Conservation (phyloP, 257 asterid species). For the Penstemon newberryi region DNA sequence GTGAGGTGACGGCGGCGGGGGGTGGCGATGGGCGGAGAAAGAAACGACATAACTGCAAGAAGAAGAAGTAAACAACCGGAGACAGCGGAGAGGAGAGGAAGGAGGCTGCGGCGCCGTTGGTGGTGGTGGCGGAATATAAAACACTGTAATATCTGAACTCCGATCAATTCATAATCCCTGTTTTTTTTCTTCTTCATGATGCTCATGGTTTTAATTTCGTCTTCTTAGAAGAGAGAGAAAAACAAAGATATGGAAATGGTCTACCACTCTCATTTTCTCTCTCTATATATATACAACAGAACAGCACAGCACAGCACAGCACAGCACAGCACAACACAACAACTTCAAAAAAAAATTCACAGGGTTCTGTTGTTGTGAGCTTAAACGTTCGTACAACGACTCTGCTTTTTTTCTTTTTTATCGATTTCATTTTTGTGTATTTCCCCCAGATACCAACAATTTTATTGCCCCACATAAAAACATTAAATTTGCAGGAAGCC, state of each 20-base stretch:
- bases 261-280: not conserved
- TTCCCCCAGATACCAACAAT: too few species aligned
- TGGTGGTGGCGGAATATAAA: constrained; percentile 45
- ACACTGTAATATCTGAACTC: constrained; percentile 44
- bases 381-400: too few species aligned
- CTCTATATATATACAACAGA: too few species aligned
- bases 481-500: too few species aligned
- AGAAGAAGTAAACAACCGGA: constrained; percentile 29
- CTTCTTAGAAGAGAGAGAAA: not conserved
- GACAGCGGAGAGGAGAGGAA: constrained; percentile 41
- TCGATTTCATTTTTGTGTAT: too few species aligned
- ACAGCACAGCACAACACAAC: too few species aligned
- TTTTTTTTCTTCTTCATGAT: constrained; percentile 48
- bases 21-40: constrained; percentile 32
- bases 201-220: constrained; percentile 19
- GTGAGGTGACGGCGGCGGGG: constrained; percentile 13
- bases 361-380: too few species aligned
- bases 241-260: not conserved
- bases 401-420: too few species aligned
- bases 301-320: too few species aligned
- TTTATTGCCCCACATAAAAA: too few species aligned
- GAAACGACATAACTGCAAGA: constrained; percentile 33
- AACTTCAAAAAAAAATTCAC: too few species aligned
- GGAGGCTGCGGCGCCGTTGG: constrained; percentile 42
- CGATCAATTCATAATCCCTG: constrained; percentile 30